These are phyloP conservation scores for Leccinum longicurvipes DNA, from an alignment of 768 basidiomycete genomes.

Conservation along the genomic window DNA sequence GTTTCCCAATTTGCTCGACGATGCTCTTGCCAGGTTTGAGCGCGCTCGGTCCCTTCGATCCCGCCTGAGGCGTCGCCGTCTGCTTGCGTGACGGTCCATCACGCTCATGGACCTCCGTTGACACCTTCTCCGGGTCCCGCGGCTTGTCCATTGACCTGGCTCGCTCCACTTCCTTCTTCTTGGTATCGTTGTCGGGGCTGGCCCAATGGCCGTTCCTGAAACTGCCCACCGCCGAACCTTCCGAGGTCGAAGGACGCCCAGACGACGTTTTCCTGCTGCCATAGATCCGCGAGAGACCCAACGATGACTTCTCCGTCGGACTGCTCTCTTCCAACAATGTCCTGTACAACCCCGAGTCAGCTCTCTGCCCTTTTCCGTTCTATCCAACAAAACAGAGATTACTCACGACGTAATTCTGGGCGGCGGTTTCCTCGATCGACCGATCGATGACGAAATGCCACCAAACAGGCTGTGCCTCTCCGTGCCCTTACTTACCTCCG, in stretches of 20 bases:
- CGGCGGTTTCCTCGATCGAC: slow-evolving; percentile 76
- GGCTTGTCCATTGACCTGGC: slow-evolving; percentile 21
- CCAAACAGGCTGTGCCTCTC: slow-evolving; percentile 87
- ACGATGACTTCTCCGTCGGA: slow-evolving; percentile 43
- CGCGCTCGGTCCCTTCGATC: slow-evolving; percentile 31
- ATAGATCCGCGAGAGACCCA: slow-evolving; percentile 50
- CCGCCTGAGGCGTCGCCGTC: slow-evolving; percentile 32
- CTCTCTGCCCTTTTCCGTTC: not conserved
- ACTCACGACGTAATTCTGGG: slow-evolving; percentile 68
- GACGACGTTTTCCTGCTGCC: slow-evolving; percentile 41
- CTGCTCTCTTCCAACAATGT: slow-evolving; percentile 33
- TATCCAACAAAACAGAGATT: not conserved
- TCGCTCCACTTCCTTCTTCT: slow-evolving; percentile 18
- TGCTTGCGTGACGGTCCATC: slow-evolving; percentile 57
- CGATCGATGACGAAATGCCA: slow-evolving; percentile 53
- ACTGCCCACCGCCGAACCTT: slow-evolving; percentile 30
- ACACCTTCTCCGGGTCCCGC: slow-evolving; percentile 20
- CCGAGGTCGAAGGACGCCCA: slow-evolving; percentile 40
- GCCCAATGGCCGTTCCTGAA: slow-evolving; percentile 23
- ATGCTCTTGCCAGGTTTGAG: slow-evolving; percentile 68
- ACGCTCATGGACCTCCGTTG: slow-evolving; percentile 29
- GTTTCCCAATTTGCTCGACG: slow-evolving; percentile 84
- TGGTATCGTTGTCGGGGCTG: slow-evolving; percentile 18
- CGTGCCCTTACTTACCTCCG: slow-evolving; percentile 42
- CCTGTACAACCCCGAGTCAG: slow-evolving; percentile 16